Base-by-base conservation (phyloP, 768 basidiomycete genomes). In the Dentipellis sp. region DNA sequence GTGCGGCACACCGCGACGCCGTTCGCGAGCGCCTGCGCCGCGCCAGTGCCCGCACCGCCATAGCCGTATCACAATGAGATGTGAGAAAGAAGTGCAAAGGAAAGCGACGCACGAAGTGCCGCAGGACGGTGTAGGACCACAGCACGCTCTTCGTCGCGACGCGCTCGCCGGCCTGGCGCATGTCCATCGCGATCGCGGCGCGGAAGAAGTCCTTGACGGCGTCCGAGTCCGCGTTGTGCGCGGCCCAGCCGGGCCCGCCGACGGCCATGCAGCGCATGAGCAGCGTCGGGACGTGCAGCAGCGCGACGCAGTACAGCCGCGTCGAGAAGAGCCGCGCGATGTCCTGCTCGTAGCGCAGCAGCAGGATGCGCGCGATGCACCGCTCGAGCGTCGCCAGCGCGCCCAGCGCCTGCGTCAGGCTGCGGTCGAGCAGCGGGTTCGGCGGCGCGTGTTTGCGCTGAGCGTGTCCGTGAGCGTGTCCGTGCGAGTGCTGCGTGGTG, bases 121-220 rank as follows among this genome's bases (percentile, higher is more conserved):
- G 71, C 29, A 88, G 69, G 35, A 84, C 86, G 1, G 87, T 88
- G 68, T 88, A 88, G 1, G 83, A 84, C 86, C 86, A 88, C 54
- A 88, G 69, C 17, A 88, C 83, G 62, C 83, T 86, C 75, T 87
- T 88, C 8, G 86, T 88, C 8, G 87, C 87, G 17, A 88, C 84
- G 34, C 86, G 76, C 61, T 88, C 86, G 16, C 86, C 87, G 0
- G 84, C 83, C 67, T 89, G 84, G 29, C 87, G 77, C 68, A 89
- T 76, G 65, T 89, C 86, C 86, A 89, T 88, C 58, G 77, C 77
- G 58, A 89, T 79, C 49, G 77, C 78, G 0, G 81, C 75, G 16
- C 86, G 75, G 67, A 88, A 82, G 66, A 86, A 87, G 63, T 88
- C 86, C 58, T 85, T 88, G 65, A 89, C 75, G 56, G 84, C 85